Evolutionary conservation across 2,329 filamentous ascomycete genomes (phyloP).

Genomic region (Fusarium gaditjirri): DNA sequence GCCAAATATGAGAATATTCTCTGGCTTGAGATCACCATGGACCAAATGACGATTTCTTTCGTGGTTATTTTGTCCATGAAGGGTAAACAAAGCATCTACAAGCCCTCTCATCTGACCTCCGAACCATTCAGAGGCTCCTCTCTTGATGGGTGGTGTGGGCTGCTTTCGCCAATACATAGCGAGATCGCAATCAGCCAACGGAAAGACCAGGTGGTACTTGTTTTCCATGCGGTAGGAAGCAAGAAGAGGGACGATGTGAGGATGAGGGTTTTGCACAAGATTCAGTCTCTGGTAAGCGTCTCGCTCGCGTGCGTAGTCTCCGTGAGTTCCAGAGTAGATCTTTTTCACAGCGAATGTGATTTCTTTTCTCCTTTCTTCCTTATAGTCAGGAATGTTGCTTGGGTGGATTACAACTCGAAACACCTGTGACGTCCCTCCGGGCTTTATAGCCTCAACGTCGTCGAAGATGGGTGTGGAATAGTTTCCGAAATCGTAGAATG

Average conservation of each 20-base stretch:
- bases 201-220: background rate
- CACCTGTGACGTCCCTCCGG: fast-evolving
- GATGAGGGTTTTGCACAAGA: background rate
- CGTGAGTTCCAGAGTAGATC: fast-evolving
- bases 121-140: too few species aligned
- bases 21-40: background rate
- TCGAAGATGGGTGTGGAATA: too few species aligned
- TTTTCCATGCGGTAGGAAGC: background rate
- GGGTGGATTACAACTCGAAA: background rate
- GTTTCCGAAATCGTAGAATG: too few species aligned
- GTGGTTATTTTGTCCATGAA: background rate
- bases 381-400: too few species aligned
- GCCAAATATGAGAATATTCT: background rate
- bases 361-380: too few species aligned
- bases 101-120: background rate
- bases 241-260: background rate
- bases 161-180: background rate
- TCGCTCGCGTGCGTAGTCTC: background rate
- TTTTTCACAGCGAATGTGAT: background rate
- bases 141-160: too few species aligned
- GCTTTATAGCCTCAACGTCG: too few species aligned
- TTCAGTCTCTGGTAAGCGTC: background rate
- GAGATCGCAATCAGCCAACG: background rate
- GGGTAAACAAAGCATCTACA: fast-evolving
- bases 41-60: fast-evolving